Conservation (phyloP, 2,329 filamentous ascomycete genomes). For the Pseudogymnoascus sp. region DNA sequence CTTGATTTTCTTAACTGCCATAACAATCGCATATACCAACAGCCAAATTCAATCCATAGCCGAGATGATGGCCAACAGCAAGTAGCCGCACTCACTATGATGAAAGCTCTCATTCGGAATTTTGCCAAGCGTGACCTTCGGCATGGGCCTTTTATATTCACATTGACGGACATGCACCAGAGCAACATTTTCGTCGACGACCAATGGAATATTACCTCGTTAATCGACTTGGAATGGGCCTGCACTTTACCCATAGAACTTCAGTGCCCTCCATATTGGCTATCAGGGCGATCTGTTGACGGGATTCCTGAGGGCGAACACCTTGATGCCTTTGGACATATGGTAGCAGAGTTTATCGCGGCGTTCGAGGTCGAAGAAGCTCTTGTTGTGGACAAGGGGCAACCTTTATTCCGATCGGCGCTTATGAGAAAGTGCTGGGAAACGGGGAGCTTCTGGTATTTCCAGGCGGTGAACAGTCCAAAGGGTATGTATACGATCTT, state of each 20-base stretch:
- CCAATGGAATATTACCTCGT: not conserved
- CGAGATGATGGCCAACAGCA: not conserved
- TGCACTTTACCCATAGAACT: slow-evolving; percentile 25
- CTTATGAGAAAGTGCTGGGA: slow-evolving; percentile 19
- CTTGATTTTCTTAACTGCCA: not conserved
- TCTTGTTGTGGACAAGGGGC: not conserved
- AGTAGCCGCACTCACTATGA: not conserved
- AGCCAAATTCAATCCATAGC: not conserved
- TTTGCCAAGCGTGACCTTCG: not conserved
- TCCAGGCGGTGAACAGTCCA: slow-evolving; percentile 18
- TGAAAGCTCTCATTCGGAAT: not conserved
- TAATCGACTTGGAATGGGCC: not conserved
- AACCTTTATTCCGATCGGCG: slow-evolving; percentile 8
- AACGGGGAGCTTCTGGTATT: slow-evolving; percentile 21
- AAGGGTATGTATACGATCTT: slow-evolving; percentile 21
- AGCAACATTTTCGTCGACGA: not conserved
- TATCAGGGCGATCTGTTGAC: slow-evolving; percentile 18
- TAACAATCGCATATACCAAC: not conserved
- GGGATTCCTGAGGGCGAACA: slow-evolving; percentile 15
- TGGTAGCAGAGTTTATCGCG: slow-evolving; percentile 17
- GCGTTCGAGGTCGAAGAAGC: slow-evolving; percentile 19
- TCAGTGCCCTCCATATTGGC: slow-evolving; percentile 25
- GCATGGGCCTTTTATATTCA: not conserved
- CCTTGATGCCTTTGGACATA: slow-evolving; percentile 12
- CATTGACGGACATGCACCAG: not conserved